These are phyloP conservation scores for Globisporangium solare DNA, from an alignment of 352 stramenopile species.

Conservation along the genomic window DNA sequence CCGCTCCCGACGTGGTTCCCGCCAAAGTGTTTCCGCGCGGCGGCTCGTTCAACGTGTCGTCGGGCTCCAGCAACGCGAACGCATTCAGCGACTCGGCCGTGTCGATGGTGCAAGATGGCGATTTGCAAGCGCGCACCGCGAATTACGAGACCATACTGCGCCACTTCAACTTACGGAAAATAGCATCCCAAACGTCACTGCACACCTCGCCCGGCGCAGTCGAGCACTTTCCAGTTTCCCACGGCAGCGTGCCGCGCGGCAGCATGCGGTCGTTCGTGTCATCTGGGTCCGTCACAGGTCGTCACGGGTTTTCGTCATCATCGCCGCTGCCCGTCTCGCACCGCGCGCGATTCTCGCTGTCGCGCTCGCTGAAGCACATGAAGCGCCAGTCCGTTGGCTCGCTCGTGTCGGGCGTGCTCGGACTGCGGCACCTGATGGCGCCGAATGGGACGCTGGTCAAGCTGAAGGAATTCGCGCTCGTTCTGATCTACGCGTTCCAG, in stretches of 20 bases:
- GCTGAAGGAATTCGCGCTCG: neutral
- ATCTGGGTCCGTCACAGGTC: neutral
- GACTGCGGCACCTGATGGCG: neutral
- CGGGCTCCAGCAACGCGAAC: neutral
- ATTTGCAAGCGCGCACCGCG: constrained; percentile 4
- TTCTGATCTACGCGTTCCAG: constrained; percentile 11
- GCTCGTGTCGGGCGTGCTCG: neutral
- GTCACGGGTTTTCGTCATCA: neutral
- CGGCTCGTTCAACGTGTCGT: constrained; percentile 4
- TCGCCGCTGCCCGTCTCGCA: neutral
- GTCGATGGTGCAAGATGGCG: neutral
- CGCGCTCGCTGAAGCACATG: constrained; percentile 5
- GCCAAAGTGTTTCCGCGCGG: constrained; percentile 2
- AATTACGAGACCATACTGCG: constrained; percentile 14
- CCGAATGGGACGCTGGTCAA: neutral
- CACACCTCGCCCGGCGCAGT: neutral
- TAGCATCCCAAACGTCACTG: neutral
- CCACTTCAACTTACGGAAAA: constrained; percentile 10
- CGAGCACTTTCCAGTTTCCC: neutral
- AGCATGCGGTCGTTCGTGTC: neutral
- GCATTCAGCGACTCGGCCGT: neutral
- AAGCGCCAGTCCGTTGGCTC: neutral
- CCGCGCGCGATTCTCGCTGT: constrained; percentile 2
- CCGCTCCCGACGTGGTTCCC: neutral
- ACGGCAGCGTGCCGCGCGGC: neutral